Conservation (phyloP, 2,329 filamentous ascomycete genomes). For the Elsinoe batatas region DNA sequence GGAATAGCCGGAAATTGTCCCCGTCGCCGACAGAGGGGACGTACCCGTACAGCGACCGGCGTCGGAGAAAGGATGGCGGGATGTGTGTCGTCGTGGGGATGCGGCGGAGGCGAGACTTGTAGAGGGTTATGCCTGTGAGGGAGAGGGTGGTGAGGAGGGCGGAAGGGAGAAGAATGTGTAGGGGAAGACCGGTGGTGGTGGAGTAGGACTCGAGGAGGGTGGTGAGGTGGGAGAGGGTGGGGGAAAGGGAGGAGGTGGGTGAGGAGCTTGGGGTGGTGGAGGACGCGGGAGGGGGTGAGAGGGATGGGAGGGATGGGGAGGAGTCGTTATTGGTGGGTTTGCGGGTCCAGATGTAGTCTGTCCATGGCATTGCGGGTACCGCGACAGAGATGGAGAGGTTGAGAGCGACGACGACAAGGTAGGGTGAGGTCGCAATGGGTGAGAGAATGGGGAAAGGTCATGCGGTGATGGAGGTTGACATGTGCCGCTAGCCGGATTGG, state of each 20-base stretch:
- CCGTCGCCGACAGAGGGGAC: constrained; percentile 95
- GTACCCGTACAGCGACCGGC: constrained; percentile 66
- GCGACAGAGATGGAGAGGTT: neutral
- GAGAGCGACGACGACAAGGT: neutral
- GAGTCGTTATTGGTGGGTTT: neutral
- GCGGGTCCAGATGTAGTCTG: constrained; percentile 8
- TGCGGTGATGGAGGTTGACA: neutral
- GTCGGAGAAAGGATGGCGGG: constrained; percentile 60
- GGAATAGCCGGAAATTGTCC: constrained; percentile 88
- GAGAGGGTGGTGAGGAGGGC: constrained; percentile 47
- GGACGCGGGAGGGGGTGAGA: neutral
- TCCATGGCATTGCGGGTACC: constrained; percentile 12
- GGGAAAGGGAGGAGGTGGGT: neutral
- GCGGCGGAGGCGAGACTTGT: constrained; percentile 65
- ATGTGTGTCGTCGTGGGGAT: constrained; percentile 72
- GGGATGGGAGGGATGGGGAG: neutral
- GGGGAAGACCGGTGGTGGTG: neutral
- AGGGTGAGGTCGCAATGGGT: neutral
- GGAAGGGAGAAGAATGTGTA: constrained; percentile 23
- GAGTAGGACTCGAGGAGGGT: neutral
- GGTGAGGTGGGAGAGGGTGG: neutral
- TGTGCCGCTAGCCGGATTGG: neutral
- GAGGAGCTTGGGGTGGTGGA: neutral
- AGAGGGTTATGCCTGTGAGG: constrained; percentile 48
- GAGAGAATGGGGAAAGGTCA: neutral